Base-by-base conservation (phyloP, 176 grass and related monocot species). In the Chloris gayana region DNA sequence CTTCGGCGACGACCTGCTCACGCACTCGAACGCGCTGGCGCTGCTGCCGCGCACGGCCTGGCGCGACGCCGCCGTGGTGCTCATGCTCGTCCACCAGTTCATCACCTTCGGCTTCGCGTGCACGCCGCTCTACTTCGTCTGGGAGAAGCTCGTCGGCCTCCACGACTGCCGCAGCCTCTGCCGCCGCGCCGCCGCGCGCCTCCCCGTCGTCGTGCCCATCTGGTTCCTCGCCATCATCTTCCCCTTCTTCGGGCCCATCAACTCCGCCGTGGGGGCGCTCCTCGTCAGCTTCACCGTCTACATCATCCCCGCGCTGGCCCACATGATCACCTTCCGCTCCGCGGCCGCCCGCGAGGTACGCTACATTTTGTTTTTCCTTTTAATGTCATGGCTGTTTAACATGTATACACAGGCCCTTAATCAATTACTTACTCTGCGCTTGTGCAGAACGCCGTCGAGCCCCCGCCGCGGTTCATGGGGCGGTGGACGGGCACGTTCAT, bases 61-160 rank as follows among this genome's bases (percentile, higher is more conserved):
- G 46, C 86, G 96, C 5, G 96, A 99, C 86, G 79, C 88, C 2
- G 96, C 96, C 56, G 87, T 99, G 25, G 90, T 95, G 46, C 88
- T 99, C 64, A 99, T 99, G 96, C 90, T 99, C 25, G 39, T 95
- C 51, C 96, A 99, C 83, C 96, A 99, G 86, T 90, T 99, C 86
- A 99, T 99, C 93, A 99, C 96, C 58, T 99, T 99, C 88, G 96
- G 96, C 44, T 99, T 99, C 88, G 96, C 96, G 0, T 99, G 96
- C 79, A 99, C 96, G 26, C 96, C 96, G 42, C 90, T 99, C 67
- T 99, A 96, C 88, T 95, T 99, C 73, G 93, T 99, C 4, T 99
- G 97, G 97, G 97, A 99, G 84, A 99, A 99, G 97, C 81, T 86
- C 85, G 86, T 99, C 85, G 93, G 97, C 46, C 82, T 99, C 10